Percentiles rank a stretch among this genome's conserved stretches.
Evolutionary conservation across 495 filamentous ascomycete species (phyloP).

Genomic region (Patellaria atrata): DNA sequence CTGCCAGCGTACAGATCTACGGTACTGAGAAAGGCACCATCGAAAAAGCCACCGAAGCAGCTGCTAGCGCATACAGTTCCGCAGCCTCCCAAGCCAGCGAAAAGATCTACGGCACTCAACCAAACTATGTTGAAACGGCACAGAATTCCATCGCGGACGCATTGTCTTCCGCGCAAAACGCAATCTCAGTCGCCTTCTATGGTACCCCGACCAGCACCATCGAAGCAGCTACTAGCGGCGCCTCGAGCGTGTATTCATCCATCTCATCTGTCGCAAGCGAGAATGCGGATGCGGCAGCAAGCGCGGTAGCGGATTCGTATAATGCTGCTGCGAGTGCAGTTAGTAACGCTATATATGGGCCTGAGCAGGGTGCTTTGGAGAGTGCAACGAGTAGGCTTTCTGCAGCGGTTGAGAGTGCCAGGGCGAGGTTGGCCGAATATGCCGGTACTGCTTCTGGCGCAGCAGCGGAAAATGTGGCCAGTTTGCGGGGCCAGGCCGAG

Average conservation of each 20-base stretch:
- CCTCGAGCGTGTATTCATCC: conserved; percentile 23
- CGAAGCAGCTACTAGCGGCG: conserved; percentile 27
- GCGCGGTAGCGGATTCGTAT: conserved; percentile 6
- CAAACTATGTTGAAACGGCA: conserved; percentile 35
- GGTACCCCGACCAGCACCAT: conserved; percentile 31
- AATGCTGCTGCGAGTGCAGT: conserved; percentile 11
- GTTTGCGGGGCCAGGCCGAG: conserved; percentile 22
- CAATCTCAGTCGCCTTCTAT: conserved; percentile 41
- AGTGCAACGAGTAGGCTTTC: conserved; percentile 36
- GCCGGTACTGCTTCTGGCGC: conserved; percentile 26
- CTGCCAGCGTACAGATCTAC: conserved; percentile 44
- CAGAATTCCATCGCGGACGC: conserved; percentile 35
- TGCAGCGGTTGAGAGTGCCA: conserved; percentile 36
- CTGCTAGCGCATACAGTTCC: conserved; percentile 34
- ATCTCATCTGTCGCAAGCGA: conserved; percentile 28
- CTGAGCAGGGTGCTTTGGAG: conserved; percentile 41
- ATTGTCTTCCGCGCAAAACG: conserved; percentile 34
- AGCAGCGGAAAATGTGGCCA: conserved; percentile 25
- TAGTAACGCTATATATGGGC: conserved; percentile 26
- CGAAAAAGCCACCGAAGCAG: conserved; percentile 40
- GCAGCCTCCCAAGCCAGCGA: conserved; percentile 36
- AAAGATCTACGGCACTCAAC: conserved; percentile 41
- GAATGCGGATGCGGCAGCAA: conserved; percentile 23
- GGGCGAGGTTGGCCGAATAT: conserved; percentile 33
- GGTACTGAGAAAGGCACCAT: conserved; percentile 40